Evolutionary conservation across 495 filamentous ascomycete species (phyloP), one percentile per base, ranked within the genome.

Genomic region (Penicillium argentinense): DNA sequence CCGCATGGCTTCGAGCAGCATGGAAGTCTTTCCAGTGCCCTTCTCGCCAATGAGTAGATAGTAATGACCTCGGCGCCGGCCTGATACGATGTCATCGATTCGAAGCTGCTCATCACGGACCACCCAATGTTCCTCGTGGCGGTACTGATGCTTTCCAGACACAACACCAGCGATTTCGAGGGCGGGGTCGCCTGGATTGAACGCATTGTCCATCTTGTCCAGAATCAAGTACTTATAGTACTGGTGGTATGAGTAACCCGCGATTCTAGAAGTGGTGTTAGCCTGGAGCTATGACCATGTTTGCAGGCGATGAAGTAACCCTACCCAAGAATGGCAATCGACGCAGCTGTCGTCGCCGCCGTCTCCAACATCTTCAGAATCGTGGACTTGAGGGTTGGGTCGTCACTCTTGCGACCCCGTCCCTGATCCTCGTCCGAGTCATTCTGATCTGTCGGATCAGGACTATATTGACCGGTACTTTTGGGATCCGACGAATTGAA

Each of bases 11-110:
- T 95, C 86, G 27, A 98, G 76, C 7, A 98, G 69, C 93, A 98
- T 97, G 30, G 87, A 91, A 12, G 87, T 91, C 69, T 98, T 98
- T 2, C 93, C 93, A 1, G 89, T 95, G 12, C 93, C 93, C 68
- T 97, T 96, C 59, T 98, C 93, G 14, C 93, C 93, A 39, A 97
- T 83, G n/a, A 98, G 73, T 0, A 98, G 71, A 69, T 91, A 88
- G 60, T 98, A 98, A 56, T 91, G 89, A 8, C 93, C 93, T 1
- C 65, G 63, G 6, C 76, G 69, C 1, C 69, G 52, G 2, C 92
- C 93, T 33, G 76, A 62, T 14, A 98, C 77, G 49, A 98, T 95
- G 3, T 57, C 63, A 60, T 97, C 87, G 43, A 97, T 86, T 38
- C 78, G 78, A 6, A 64, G 55, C 59, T 98, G 93, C 70, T 97